These are phyloP conservation scores for Glomus cerebriforme DNA, from an alignment of 192 early-diverging fungal genomes.

Conservation along the genomic window DNA sequence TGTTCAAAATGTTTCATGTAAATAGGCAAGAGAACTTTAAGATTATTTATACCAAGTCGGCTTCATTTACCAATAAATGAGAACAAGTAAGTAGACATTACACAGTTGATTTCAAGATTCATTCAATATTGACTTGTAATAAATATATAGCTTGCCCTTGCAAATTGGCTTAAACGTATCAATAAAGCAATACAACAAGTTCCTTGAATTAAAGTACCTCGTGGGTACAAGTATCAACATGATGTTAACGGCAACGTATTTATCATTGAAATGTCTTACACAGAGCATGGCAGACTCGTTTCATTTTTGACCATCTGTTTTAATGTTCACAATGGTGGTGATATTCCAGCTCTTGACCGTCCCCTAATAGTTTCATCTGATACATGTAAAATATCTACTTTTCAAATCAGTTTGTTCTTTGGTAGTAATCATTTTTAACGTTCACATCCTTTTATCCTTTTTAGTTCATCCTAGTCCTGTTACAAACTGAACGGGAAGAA, in stretches of 20 bases:
- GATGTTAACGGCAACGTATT: slow-evolving; percentile 2
- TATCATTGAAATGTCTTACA: slow-evolving; percentile 1
- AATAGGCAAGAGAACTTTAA: no score
- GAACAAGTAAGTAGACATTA: background rate
- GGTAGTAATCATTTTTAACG: slow-evolving; percentile 6
- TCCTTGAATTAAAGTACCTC: slow-evolving; percentile 4
- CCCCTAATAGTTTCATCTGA: background rate
- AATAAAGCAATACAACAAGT: slow-evolving; percentile 10
- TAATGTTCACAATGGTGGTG: background rate
- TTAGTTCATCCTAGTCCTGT: slow-evolving; percentile 18
- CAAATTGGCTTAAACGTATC: background rate
- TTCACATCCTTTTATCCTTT: background rate
- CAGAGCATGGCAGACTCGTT: background rate
- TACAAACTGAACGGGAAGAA: background rate
- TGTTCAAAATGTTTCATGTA: no score
- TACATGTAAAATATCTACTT: slow-evolving; percentile 9
- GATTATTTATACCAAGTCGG: background rate
- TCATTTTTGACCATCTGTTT: background rate
- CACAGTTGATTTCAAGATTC: background rate
- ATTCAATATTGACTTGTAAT: slow-evolving; percentile 13
- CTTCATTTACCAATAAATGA: slow-evolving; percentile 11
- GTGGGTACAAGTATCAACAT: slow-evolving; percentile 12
- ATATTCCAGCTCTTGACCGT: background rate
- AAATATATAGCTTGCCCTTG: slow-evolving; percentile 11
- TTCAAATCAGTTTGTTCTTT: slow-evolving; percentile 1